Evolutionary conservation across 1,284 basidiomycete genomes (phyloP), one percentile per base, ranked within the genome.

Genomic region (Salmacisia buchloeana): DNA sequence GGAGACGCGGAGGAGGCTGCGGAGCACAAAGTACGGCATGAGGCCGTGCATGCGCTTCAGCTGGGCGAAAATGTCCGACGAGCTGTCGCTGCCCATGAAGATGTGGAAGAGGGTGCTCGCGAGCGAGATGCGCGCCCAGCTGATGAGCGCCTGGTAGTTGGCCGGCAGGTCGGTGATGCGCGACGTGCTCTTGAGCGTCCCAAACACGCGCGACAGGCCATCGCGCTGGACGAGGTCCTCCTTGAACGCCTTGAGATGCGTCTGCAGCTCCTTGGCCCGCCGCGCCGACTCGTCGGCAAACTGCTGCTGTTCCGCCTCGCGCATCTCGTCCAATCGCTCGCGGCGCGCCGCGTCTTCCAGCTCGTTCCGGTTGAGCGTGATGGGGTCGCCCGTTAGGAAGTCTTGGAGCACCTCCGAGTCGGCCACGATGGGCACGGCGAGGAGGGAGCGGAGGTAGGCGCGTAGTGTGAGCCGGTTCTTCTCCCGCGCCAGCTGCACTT

Each of bases 1-100:
- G 63, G 91, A 94, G 69, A 99, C 90, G 80, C 87, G 89, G 67
- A 99, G 82, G 21, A 93, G 89, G 5, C 91, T 86, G 79, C 93
- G 94, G 65, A 98, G 86, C 83, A 97, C 87, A 77, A 97, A 92
- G 81, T 99, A 99, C 2, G 94, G 94, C 92, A 98, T 97, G 64
- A 97, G 83, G 1, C 91, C 91, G 78, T 99, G 96, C 61, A 97
- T 86, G 45, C 94, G 86, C 82, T 97, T 98, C 68, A 99, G 82
- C 67, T 87, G 85, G 1, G 90, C 85, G 69, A 97, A 89, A 12
- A 87, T 89, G 71, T 96, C 90, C 2, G 93, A 94, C 10, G 93
- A 90, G 63, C 88, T 89, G 81, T 99, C 94, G 15, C 91, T 87
- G 0, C 94, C 94, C 36, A 97, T 87, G 73, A 94, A 94, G 56